phyloP scores from a whole-genome alignment of 257 asterid genomes.

The Nicotiana undulata region DNA sequence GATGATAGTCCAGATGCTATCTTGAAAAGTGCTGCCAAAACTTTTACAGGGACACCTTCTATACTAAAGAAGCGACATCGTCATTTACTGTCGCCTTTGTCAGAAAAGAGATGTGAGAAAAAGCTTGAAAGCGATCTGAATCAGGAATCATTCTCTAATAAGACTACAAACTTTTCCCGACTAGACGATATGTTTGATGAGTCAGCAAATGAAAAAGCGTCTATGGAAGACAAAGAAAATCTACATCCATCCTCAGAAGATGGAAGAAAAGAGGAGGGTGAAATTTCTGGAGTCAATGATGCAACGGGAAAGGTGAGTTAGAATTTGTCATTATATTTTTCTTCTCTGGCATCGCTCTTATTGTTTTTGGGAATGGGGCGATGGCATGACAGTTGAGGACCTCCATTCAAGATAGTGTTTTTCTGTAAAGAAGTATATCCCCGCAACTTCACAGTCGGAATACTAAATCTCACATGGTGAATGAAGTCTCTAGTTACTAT shows the following conservation, averaged over 20 bases:
- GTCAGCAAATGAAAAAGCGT: conserved; percentile 24
- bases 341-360: background rate
- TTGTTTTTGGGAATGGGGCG: background rate
- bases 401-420: background rate
- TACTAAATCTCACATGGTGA: background rate
- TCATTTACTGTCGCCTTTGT: conserved; percentile 71
- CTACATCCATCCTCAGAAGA: conserved; percentile 26
- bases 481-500: background rate
- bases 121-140: conserved; percentile 41
- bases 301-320: background rate
- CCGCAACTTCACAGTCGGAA: background rate
- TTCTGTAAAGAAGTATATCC: background rate
- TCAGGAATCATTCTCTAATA: conserved; percentile 36
- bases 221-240: conserved; percentile 49
- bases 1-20: conserved; percentile 73
- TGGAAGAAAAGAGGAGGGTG: conserved; percentile 21
- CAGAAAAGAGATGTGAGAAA: conserved; percentile 75
- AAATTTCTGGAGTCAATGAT: conserved; percentile 7
- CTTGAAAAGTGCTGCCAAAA: conserved; percentile 85
- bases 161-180: conserved; percentile 41
- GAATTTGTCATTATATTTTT: background rate
- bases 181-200: conserved; percentile 51
- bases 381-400: background rate
- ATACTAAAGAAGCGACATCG: conserved; percentile 85
- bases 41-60: conserved; percentile 70